phyloP scores from a whole-genome alignment of 768 basidiomycete genomes.

The Nevesoporus exiguus region DNA sequence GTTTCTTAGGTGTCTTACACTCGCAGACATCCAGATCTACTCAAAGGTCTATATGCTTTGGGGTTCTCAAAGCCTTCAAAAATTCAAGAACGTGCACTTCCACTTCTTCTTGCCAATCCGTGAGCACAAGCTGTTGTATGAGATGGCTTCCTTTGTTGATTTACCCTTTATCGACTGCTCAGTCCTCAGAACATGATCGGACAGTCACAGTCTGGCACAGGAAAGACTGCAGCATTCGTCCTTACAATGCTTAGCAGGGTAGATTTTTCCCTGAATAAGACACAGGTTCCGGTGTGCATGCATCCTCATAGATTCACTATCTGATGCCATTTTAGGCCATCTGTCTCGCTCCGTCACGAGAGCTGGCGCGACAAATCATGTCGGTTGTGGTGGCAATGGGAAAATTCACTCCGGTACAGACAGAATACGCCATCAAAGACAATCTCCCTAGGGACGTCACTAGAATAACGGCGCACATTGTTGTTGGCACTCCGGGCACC shows the following conservation, averaged over 20 bases:
- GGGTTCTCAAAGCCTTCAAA: conserved; percentile 98
- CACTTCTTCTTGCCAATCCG: conserved; percentile 88
- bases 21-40: conserved; percentile 74
- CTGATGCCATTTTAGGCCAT: conserved; percentile 58
- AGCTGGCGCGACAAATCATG: conserved; percentile 97
- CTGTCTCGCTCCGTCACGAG: conserved; percentile 96
- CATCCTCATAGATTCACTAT: not conserved
- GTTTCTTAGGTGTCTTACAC: conserved; percentile 6
- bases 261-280: conserved; percentile 76
- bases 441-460: conserved; percentile 63
- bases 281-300: conserved; percentile 57
- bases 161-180: conserved; percentile 2
- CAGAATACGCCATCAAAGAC: conserved; percentile 94
- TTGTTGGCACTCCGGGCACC: conserved; percentile 96
- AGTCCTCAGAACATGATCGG: conserved; percentile 99
- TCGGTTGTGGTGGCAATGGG: conserved; percentile 92
- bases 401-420: conserved; percentile 89
- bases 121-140: conserved; percentile 36
- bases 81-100: conserved; percentile 96
- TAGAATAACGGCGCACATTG: conserved; percentile 79
- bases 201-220: conserved; percentile 98
- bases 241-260: conserved; percentile 95
- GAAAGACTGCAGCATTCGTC: conserved; percentile 98
- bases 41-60: conserved; percentile 93
- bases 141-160: not conserved